Conservation (phyloP, 345 rosid species). For the Euphorbia peplus region DNA sequence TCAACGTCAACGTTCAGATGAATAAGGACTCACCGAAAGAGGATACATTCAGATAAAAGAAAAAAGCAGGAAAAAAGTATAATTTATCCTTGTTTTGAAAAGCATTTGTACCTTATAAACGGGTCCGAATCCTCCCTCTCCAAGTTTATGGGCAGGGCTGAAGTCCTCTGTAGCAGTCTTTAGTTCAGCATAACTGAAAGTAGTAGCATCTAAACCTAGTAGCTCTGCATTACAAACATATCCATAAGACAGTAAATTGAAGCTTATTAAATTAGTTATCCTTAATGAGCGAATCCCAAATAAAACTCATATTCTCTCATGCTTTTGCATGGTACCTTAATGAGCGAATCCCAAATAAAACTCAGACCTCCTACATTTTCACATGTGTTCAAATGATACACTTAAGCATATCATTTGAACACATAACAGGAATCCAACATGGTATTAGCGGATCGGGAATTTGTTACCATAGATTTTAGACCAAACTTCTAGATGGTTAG, state of each 20-base stretch:
- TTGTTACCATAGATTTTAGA: too few species aligned
- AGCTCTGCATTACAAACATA: slow-evolving; percentile 42
- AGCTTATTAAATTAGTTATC: too few species aligned
- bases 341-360: too few species aligned
- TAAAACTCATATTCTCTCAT: too few species aligned
- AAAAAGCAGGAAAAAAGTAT: background rate
- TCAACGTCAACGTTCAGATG: background rate
- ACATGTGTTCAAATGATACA: too few species aligned
- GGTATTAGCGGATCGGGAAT: too few species aligned
- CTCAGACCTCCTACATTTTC: too few species aligned
- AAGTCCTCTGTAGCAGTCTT: slow-evolving; percentile 65
- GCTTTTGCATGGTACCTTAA: too few species aligned
- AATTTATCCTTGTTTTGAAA: background rate
- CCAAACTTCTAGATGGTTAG: too few species aligned
- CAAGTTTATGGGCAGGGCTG: slow-evolving; percentile 57
- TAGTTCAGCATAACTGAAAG: slow-evolving; percentile 57
- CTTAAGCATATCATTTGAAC: too few species aligned
- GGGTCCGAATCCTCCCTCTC: slow-evolving; percentile 89
- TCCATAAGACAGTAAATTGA: background rate
- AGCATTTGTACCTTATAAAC: slow-evolving; percentile 50
- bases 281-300: too few species aligned
- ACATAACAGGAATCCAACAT: too few species aligned
- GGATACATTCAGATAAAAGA: background rate
- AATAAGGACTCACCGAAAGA: background rate
- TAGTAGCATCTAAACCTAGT: slow-evolving; percentile 43